Base-by-base conservation (phyloP, 371 early-diverging fungal species). In the Blastocladiella emersonii region DNA sequence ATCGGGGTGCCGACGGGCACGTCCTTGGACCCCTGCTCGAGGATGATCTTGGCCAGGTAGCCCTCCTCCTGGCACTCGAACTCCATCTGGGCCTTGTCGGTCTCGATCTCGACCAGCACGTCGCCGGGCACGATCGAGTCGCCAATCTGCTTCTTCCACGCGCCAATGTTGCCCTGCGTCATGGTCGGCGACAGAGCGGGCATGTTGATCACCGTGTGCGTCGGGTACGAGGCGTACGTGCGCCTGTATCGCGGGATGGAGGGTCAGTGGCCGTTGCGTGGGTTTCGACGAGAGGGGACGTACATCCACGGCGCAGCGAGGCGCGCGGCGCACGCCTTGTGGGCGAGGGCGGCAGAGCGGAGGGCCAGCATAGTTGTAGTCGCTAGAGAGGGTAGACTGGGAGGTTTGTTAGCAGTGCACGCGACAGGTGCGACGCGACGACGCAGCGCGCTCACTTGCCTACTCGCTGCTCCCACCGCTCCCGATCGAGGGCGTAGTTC, bases 21-120 rank as follows among this genome's bases (percentile, higher is more conserved):
- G 69, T 95, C 95, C 84, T 96, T 94, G 64, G 86, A 72, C 39
- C 92, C 92, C 60, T 78, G 72, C 10, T 88, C 85, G 34, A 91
- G 76, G 67, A 98, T 77, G 72, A 95, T 82, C 84, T 95, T 91
- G 70, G 96, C 98, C 44, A 98, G 68, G 70, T 77, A 95, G 49
- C 98, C 98, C 69, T 95, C 95, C 67, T 98, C 98, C 77, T 97
- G 96, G 78, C 90, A 94, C 78, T 98, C 98, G 75, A 96, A 93
- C 74, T 98, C 98, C 95, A 98, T 97, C 77, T 93, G 93, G 56
- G 98, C 98, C 85, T 98, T 98, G 78, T 98, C 97, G 35, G 98
- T 98, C 78, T 98, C 98, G 64, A 98, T 92, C 77, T 95, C 97
- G 53, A 93, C 93, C 57, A 98, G 77, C 48, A 95, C 92, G 73